Evolutionary conservation across 2,329 filamentous ascomycete species (phyloP), one percentile per base, ranked within the genome.

Genomic region (Aspergillus unguis): DNA sequence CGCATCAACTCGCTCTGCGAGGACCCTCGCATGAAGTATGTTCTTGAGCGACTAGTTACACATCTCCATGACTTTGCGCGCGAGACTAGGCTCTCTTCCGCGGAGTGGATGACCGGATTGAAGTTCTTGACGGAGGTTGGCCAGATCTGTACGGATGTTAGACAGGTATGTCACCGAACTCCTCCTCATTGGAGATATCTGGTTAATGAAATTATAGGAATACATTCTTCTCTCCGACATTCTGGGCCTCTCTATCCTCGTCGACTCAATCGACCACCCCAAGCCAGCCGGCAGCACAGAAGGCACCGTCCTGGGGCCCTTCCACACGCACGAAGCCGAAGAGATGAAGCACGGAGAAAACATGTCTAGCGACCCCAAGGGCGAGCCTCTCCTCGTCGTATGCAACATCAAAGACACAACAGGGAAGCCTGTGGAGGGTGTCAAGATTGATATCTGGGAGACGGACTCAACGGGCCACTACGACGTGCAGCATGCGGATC

Each of bases 401-500:
- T 91, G 88, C 75, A 86, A 79, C 0, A 75, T 92, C 52, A 83
- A 80, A 57, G 86, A 90, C 67, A 82, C 81, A 0, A 37, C 71
- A 1, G 87, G 87, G 0, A 76, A 75, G 1, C 85, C 88, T 0
- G 76, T 94, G 29, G 57, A 73, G 1, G 83, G 77, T 43, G 87
- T 85, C 29, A 88, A 85, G 66, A 80, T 92, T 56, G 88, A 94
- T 69, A 85, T 94, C 58, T 94, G 89, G 89, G 88, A 92, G 73
- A 90, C 88, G 6, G 89, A 92, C 67, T 85, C 81, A 53, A 82
- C 83, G n/a, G 89, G 89, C 7, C 83, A 85, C 64, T 94, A 94
- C 67, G 89, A 94, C 65, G 88, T 92, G 55, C 88, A 94, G 71
- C 85, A 90, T 67, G 75, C 81, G 0, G 81, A 82, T 38, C 77